A percentile compares a stretch with the other conserved stretches of the same genome.
Evolutionary conservation across 208 protist species (phyloP).

Genomic region (Trypanosoma congolense): DNA sequence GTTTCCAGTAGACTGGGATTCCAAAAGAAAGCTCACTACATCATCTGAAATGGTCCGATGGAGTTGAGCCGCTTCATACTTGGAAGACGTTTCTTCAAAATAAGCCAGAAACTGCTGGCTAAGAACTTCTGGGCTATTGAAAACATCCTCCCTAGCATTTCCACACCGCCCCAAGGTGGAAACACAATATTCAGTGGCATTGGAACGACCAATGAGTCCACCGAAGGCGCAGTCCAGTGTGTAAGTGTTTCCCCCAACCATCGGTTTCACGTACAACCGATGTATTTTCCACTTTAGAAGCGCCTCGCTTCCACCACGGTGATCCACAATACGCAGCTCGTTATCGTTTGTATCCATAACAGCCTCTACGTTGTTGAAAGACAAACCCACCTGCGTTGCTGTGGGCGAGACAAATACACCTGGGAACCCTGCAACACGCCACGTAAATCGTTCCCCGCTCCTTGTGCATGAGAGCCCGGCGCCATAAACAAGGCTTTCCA

Average conservation of each 20-base stretch:
- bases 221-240: conserved; percentile 73
- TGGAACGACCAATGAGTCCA: conserved; percentile 23
- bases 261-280: conserved; percentile 21
- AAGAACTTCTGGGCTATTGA: conserved; percentile 25
- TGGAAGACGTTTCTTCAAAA: conserved; percentile 27
- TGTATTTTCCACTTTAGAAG: conserved; percentile 22
- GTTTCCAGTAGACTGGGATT: neutral
- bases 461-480: conserved; percentile 4
- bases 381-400: conserved; percentile 2
- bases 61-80: conserved; percentile 22
- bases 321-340: conserved; percentile 5
- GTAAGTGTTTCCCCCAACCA: conserved; percentile 19
- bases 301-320: conserved; percentile 19
- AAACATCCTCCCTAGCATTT: conserved; percentile 26
- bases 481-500: conserved; percentile 4
- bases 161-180: conserved; percentile 71
- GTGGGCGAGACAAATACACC: conserved; percentile 1
- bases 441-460: conserved; percentile 2
- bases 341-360: conserved; percentile 14
- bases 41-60: conserved; percentile 3
- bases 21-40: neutral
- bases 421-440: conserved; percentile 16
- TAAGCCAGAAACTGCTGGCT: conserved; percentile 31
- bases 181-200: conserved; percentile 39
- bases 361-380: conserved; percentile 8